Evolutionary conservation across 805 yeast species (phyloP).

Genomic region (Metschnikowia lochheadii): DNA sequence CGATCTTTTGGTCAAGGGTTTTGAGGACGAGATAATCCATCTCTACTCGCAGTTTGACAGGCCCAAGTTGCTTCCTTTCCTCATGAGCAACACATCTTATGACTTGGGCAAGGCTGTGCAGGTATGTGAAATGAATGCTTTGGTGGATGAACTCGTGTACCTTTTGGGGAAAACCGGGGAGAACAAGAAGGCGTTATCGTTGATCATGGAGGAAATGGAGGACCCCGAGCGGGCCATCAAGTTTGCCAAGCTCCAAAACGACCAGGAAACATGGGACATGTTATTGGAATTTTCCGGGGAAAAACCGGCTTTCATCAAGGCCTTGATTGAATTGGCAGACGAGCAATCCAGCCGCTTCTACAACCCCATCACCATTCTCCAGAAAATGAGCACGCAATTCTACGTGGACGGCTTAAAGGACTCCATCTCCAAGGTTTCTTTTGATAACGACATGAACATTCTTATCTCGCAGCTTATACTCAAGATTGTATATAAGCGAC

Average conservation of each 20-base stretch:
- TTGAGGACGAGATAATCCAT: conserved; percentile 63
- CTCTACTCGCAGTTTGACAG: conserved; percentile 64
- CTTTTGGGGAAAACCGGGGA: conserved; percentile 81
- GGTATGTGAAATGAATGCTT: conserved; percentile 51
- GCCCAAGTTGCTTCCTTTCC: conserved; percentile 51
- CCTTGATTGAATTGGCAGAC: conserved; percentile 66
- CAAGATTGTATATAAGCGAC: conserved; percentile 29
- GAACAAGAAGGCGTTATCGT: conserved; percentile 63
- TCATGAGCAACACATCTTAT: conserved; percentile 58
- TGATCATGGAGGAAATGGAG: conserved; percentile 71
- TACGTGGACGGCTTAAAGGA: conserved; percentile 61
- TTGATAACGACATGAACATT: conserved; percentile 53
- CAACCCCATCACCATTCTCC: conserved; percentile 67
- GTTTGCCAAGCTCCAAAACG: conserved; percentile 67
- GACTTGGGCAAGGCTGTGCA: conserved; percentile 67
- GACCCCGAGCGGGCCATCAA: conserved; percentile 79
- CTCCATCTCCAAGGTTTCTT: conserved; percentile 57
- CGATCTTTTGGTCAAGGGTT: conserved; percentile 47
- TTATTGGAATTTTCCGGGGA: conserved; percentile 65
- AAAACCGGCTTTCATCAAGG: conserved; percentile 72
- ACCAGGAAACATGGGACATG: conserved; percentile 76
- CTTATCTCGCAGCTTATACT: conserved; percentile 53
- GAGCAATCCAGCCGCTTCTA: conserved; percentile 40
- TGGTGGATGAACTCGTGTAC: conserved; percentile 72
- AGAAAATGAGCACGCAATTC: conserved; percentile 57